Base-by-base conservation (phyloP, 306 rosid species). In the Ormosia emarginata region DNA sequence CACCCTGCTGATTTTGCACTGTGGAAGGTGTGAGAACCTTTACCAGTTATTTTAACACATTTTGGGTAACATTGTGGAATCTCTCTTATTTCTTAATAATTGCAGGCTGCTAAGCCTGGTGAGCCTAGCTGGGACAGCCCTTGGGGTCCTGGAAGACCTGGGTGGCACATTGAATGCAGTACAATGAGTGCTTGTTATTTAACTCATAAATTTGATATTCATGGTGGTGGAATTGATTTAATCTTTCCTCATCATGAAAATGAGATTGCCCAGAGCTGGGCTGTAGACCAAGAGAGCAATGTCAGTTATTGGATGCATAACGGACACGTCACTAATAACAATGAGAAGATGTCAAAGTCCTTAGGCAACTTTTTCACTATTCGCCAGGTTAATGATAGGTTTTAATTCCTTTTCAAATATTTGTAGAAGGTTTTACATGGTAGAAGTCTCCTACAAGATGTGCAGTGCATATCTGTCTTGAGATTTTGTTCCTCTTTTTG, bases 121-220 rank as follows among this genome's bases (percentile, higher is more conserved):
- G 99, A 95, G 86, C 98, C 97, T 57, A 90, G 98, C 79, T 95
- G 99, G 99, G 93, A 93, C 76, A 95, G 99, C 75, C 96, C 94
- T 33, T 95, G 99, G 99, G 98, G 98, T 73, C 91, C 81, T 79
- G 99, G 98, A 69, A 89, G 99, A 67, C 98, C 99, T 17, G 99
- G 99, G 74, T 95, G 99, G 99, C 99, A 95, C 84, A 95, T 95
- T 46, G 99, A 95, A 67, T 95, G 99, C 93, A 95, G 99, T 86
- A 98, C 99, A 12, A 95, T 95, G 99, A 93, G 99, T 85, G 90
- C 98, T 11, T 86, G 92, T 65, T 95, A 93, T 88, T 85, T 95
- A 62, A 87, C 93, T 47, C 90, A 87, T 81, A 80, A 83, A 78
- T 95, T 95, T 83, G 99, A 95, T 89, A 92, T 95, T 81, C 98